A percentile compares a stretch with the other conserved stretches of the same genome.
These are phyloP conservation scores for Microstegium vimineum DNA, from an alignment of 176 grass and related monocot species.

Conservation along the genomic window DNA sequence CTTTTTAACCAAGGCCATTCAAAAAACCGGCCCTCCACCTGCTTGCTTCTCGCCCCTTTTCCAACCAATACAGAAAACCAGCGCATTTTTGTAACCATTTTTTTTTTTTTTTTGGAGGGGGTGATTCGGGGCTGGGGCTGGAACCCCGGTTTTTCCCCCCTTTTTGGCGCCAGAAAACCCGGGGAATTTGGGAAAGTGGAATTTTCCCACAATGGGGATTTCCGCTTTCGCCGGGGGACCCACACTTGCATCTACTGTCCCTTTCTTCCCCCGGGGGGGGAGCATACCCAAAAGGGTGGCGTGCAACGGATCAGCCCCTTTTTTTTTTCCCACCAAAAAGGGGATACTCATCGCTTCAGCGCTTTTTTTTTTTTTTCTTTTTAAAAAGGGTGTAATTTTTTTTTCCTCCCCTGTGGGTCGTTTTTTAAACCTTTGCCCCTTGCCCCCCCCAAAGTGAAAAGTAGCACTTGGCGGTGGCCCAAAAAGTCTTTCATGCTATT, in stretches of 20 bases:
- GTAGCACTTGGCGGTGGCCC: slow-evolving; percentile 30
- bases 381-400: slow-evolving; percentile 13
- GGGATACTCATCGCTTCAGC: slow-evolving; percentile 21
- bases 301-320: slow-evolving; percentile 73
- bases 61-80: too few relatives aligned
- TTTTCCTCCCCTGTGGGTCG: neutral
- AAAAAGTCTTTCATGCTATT: neutral
- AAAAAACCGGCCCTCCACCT: too few relatives aligned
- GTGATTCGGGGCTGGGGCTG: too few relatives aligned
- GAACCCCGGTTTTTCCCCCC: neutral
- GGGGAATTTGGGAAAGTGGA: neutral
- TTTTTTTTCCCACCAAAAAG: slow-evolving; percentile 63
- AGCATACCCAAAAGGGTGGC: slow-evolving; percentile 89
- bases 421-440: slow-evolving; percentile 18
- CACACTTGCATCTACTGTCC: neutral
- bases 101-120: too few relatives aligned
- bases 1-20: too few relatives aligned
- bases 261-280: slow-evolving; percentile 54
- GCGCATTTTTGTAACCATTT: too few relatives aligned
- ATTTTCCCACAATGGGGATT: neutral
- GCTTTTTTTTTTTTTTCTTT: slow-evolving; percentile 13
- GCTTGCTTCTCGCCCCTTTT: too few relatives aligned
- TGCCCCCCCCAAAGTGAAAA: slow-evolving; percentile 35
- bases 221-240: neutral
- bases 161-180: neutral